Evolutionary conservation across 2,329 filamentous ascomycete genomes (phyloP).

Genomic region (Colletotrichum theobromicola): DNA sequence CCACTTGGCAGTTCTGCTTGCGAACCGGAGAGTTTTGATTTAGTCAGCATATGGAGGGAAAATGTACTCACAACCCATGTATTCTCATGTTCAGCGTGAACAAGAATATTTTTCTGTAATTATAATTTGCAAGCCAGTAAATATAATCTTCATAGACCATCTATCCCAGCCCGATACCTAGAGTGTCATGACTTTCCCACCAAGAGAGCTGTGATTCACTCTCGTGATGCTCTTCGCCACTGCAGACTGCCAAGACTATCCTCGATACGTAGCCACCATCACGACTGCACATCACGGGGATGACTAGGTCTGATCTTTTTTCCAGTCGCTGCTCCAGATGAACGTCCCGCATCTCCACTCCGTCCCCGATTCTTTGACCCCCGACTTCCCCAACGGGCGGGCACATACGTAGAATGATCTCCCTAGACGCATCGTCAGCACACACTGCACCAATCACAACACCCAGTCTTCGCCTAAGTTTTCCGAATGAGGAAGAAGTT

Average conservation of each 20-base stretch:
- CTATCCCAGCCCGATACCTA: not conserved
- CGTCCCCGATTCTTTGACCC: conserved; percentile 81
- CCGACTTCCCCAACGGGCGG: conserved; percentile 82
- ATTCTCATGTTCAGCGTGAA: not conserved
- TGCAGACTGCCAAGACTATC: not conserved
- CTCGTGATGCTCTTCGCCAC: not conserved
- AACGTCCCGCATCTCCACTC: conserved; percentile 91
- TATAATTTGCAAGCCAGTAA: not conserved
- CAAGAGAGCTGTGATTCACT: not conserved
- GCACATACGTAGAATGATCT: conserved; percentile 69
- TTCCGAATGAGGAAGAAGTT: not conserved
- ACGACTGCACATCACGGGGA: not conserved
- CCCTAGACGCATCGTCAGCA: conserved; percentile 40
- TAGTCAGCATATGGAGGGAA: not conserved
- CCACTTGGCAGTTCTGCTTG: not conserved
- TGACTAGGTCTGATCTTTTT: conserved; percentile 23
- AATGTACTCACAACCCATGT: not conserved
- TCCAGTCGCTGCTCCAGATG: conserved; percentile 71
- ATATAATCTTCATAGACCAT: not conserved
- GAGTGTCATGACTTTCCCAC: not conserved
- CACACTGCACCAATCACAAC: not conserved
- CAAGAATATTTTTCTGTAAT: not conserved
- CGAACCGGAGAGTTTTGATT: not conserved
- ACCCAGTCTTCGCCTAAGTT: not conserved
- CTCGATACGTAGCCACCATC: not conserved